These are phyloP conservation scores for Lactarius deliciosus DNA, from an alignment of 768 basidiomycete genomes.

Conservation along the genomic window DNA sequence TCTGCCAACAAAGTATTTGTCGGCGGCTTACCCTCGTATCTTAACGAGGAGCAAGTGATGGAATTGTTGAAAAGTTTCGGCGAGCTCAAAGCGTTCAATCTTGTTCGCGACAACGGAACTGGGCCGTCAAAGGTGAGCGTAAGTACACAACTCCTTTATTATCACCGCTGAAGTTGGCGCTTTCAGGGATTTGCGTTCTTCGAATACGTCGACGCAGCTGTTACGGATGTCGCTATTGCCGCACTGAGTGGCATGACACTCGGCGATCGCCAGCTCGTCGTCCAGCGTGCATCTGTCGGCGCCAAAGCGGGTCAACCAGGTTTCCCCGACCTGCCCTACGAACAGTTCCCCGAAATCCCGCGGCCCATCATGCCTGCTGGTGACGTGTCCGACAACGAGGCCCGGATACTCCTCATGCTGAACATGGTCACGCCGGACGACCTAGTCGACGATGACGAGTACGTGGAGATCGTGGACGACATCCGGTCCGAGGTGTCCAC, in stretches of 20 bases:
- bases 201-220: constrained; percentile 87
- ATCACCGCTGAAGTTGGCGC: neutral
- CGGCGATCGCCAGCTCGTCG: constrained; percentile 92
- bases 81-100: constrained; percentile 95
- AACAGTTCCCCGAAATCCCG: constrained; percentile 80
- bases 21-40: constrained; percentile 91
- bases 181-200: constrained; percentile 96
- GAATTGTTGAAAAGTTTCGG: constrained; percentile 97
- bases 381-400: constrained; percentile 50
- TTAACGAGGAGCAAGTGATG: constrained; percentile 98
- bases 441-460: constrained; percentile 85
- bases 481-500: constrained; percentile 86
- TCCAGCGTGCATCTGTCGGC: constrained; percentile 95
- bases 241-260: constrained; percentile 97
- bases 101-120: constrained; percentile 91
- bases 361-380: constrained; percentile 87
- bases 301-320: constrained; percentile 74
- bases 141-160: neutral
- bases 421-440: constrained; percentile 99
- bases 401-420: constrained; percentile 91
- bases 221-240: constrained; percentile 95
- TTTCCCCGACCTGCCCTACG: constrained; percentile 66
- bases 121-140: constrained; percentile 77
- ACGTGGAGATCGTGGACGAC: constrained; percentile 92
- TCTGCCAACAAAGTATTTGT: constrained; percentile 98